These are phyloP conservation scores for Epichloe gansuensis DNA, from an alignment of 2,329 filamentous ascomycete genomes.

Conservation along the genomic window DNA sequence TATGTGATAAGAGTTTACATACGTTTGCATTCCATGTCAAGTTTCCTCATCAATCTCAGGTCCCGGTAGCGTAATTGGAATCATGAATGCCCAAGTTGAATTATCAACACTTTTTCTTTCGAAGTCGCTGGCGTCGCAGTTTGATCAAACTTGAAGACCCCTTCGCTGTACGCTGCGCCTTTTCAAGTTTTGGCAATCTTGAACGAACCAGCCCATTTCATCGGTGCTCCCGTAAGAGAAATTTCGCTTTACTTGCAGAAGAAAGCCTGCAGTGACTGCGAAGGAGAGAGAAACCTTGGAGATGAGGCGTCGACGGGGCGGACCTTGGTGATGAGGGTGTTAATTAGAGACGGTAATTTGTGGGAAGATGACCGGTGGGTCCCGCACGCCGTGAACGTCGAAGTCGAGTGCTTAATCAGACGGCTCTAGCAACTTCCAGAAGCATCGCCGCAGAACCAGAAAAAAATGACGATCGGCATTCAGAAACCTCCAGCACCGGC, in stretches of 20 bases:
- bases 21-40: too few relatives aligned
- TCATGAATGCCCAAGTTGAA: slow-evolving; percentile 3
- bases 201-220: slow-evolving; percentile 26
- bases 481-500: not conserved
- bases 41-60: too few relatives aligned
- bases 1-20: too few relatives aligned
- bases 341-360: slow-evolving; percentile 15
- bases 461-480: not conserved
- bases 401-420: not conserved
- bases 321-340: slow-evolving; percentile 24
- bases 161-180: slow-evolving; percentile 9
- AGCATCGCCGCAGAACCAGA: not conserved
- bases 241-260: slow-evolving; percentile 17
- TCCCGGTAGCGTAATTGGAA: too few relatives aligned
- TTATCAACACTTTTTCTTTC: not conserved
- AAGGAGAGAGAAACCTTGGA: slow-evolving; percentile 1
- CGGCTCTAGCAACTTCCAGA: slow-evolving; percentile 1
- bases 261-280: slow-evolving; percentile 18
- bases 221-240: slow-evolving; percentile 19
- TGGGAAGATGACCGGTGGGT: too few relatives aligned
- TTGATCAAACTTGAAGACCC: slow-evolving; percentile 8
- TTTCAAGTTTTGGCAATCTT: slow-evolving; percentile 18
- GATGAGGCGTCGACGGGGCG: slow-evolving; percentile 13
- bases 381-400: too few relatives aligned
- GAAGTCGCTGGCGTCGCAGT: slow-evolving; percentile 1